Percentiles rank a stretch among this genome's conserved stretches.
These are phyloP conservation scores for Herpetospermum pedunculosum DNA, from an alignment of 306 rosid genomes.

Conservation along the genomic window DNA sequence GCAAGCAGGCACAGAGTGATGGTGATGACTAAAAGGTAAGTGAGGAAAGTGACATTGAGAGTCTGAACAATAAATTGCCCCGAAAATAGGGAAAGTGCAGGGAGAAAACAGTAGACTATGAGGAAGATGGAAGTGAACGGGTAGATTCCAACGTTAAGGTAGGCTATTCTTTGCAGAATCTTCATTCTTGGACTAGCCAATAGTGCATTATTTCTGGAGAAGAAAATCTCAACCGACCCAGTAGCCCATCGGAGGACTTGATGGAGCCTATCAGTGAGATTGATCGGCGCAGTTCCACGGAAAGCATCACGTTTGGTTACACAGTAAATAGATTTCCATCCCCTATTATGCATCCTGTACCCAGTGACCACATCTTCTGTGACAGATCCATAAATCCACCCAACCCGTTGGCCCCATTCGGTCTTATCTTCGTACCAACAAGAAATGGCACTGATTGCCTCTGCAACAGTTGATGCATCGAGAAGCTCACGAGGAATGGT, in stretches of 20 bases:
- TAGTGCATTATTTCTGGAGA: slow-evolving; percentile 86
- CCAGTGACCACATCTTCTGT: slow-evolving; percentile 98
- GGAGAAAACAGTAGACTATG: slow-evolving; percentile 95
- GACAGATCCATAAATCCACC: slow-evolving; percentile 97
- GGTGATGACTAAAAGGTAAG: slow-evolving; percentile 59
- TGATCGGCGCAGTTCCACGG: slow-evolving; percentile 97
- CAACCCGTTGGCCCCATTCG: slow-evolving; percentile 97
- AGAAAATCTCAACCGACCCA: slow-evolving; percentile 94
- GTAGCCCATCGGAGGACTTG: slow-evolving; percentile 99
- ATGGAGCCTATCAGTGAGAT: slow-evolving; percentile 89
- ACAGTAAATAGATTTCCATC: slow-evolving; percentile 92
- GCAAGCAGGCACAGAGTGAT: slow-evolving; percentile 75
- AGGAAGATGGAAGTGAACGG: slow-evolving; percentile 92
- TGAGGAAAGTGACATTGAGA: slow-evolving; percentile 73
- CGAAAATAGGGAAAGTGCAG: slow-evolving; percentile 88
- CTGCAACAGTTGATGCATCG: slow-evolving; percentile 90
- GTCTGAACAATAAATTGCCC: slow-evolving; percentile 90
- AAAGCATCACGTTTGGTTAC: slow-evolving; percentile 95
- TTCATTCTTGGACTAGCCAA: slow-evolving; percentile 77
- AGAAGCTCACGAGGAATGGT: slow-evolving; percentile 75
- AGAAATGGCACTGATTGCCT: slow-evolving; percentile 88
- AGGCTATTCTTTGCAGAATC: slow-evolving; percentile 70
- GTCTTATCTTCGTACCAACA: slow-evolving; percentile 99
- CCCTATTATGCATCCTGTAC: slow-evolving; percentile 91
- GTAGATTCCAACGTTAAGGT: slow-evolving; percentile 91